Conservation (phyloP, 1,284 basidiomycete species). For the Agroathelia rolfsii region DNA sequence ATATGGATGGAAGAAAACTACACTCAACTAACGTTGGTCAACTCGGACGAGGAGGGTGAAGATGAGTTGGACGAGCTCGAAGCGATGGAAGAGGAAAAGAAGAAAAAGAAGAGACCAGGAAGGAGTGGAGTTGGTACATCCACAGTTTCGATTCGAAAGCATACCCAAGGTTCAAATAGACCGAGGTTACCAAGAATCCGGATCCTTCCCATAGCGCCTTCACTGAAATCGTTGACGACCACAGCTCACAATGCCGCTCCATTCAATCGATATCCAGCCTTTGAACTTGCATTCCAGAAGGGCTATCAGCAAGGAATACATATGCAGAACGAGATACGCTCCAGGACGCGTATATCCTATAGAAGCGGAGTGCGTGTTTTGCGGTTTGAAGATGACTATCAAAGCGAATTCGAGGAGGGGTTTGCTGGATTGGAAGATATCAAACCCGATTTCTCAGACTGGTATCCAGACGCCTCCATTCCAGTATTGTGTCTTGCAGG, state of each 20-base stretch:
- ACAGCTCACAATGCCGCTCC: constrained; percentile 22
- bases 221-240: constrained; percentile 30
- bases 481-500: constrained; percentile 43
- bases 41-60: constrained; percentile 13
- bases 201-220: constrained; percentile 31
- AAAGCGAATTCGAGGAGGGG: constrained; percentile 25
- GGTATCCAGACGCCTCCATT: constrained; percentile 14
- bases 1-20: constrained; percentile 29
- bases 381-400: constrained; percentile 22
- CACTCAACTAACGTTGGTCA: constrained; percentile 1
- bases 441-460: constrained; percentile 20
- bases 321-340: constrained; percentile 31
- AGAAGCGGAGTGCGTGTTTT: constrained; percentile 35
- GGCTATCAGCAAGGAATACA: constrained; percentile 52
- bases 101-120: constrained; percentile 12
- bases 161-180: constrained; percentile 6
- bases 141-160: constrained; percentile 17
- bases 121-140: constrained; percentile 18
- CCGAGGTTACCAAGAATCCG: constrained; percentile 24
- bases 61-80: constrained; percentile 39
- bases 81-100: constrained; percentile 5
- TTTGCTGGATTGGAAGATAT: constrained; percentile 39
- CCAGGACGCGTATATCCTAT: constrained; percentile 34
- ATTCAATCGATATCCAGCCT: constrained; percentile 24
- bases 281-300: constrained; percentile 44